Evolutionary conservation across 306 rosid species (phyloP).

Genomic region (Quercus ilex): DNA sequence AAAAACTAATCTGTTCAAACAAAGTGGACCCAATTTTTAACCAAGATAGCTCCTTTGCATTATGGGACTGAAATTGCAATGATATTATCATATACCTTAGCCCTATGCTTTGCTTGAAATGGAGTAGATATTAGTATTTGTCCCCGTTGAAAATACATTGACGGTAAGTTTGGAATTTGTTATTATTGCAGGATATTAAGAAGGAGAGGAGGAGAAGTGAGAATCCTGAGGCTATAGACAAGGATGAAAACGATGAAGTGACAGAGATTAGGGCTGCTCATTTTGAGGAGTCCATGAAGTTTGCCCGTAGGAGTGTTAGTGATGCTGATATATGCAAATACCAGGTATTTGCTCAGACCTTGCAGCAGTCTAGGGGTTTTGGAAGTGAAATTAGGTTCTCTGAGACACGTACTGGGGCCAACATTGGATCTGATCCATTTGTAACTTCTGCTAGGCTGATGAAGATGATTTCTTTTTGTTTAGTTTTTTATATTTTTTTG

Average conservation of each 20-base stretch:
- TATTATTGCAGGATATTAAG: conserved; percentile 43
- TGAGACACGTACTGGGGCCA: conserved; percentile 22
- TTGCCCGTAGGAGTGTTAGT: conserved; percentile 55
- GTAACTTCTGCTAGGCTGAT: conserved; percentile 26
- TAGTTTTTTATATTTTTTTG: too few relatives aligned
- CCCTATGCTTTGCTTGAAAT: not conserved
- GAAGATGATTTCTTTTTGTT: too few relatives aligned
- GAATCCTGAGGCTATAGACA: conserved; percentile 56
- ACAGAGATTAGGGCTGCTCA: conserved; percentile 52
- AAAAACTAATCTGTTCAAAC: not conserved
- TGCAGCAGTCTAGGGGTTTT: conserved; percentile 54
- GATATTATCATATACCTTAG: not conserved
- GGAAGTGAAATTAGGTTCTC: conserved; percentile 52
- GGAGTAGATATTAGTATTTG: not conserved
- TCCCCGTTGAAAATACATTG: not conserved
- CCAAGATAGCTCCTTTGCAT: not conserved
- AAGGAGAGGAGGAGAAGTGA: conserved; percentile 42
- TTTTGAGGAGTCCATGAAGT: conserved; percentile 60
- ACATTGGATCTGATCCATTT: conserved; percentile 36
- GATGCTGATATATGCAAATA: conserved; percentile 57
- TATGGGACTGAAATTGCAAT: not conserved
- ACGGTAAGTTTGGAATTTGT: not conserved
- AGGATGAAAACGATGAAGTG: conserved; percentile 43
- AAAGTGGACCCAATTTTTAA: not conserved
- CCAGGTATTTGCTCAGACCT: conserved; percentile 59